A percentile compares a stretch with the other conserved stretches of the same genome.
phyloP scores from a whole-genome alignment of 169 alveolate species.

The Cryptosporidium tyzzeri region DNA sequence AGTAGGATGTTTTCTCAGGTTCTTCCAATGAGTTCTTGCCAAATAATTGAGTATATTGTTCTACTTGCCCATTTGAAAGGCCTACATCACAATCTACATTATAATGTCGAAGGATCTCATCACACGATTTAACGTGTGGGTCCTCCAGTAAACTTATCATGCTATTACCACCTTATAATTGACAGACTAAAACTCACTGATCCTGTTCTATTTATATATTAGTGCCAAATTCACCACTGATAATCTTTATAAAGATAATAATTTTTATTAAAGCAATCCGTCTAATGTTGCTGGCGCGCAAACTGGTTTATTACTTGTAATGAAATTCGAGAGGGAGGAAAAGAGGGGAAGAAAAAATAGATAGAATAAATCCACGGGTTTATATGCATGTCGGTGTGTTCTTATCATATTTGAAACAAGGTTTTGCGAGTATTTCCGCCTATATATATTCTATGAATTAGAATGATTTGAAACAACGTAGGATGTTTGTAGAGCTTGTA shows the following conservation, averaged over 20 bases:
- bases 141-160: slow-evolving; percentile 61
- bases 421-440: not conserved
- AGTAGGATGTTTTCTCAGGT: slow-evolving; percentile 90
- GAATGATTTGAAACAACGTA: not conserved
- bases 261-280: not conserved
- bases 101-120: slow-evolving; percentile 75
- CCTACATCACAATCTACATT: slow-evolving; percentile 75
- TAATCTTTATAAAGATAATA: not conserved
- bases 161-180: not conserved
- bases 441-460: no score
- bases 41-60: slow-evolving; percentile 59
- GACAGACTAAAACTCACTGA: not conserved
- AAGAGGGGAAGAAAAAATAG: not conserved
- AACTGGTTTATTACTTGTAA: not conserved
- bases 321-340: not conserved
- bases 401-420: not conserved
- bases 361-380: not conserved
- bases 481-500: not conserved
- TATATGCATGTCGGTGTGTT: not conserved
- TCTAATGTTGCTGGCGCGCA: slow-evolving; percentile 1
- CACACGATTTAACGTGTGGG: slow-evolving; percentile 73
- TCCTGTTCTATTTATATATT: not conserved
- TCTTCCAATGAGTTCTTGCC: slow-evolving; percentile 91
- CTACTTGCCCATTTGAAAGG: slow-evolving; percentile 73
- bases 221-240: not conserved